Percentiles rank a stretch among this genome's conserved stretches.
phyloP scores from a whole-genome alignment of 2,329 filamentous ascomycete species.

The Aspergillus ochraceoroseus region DNA sequence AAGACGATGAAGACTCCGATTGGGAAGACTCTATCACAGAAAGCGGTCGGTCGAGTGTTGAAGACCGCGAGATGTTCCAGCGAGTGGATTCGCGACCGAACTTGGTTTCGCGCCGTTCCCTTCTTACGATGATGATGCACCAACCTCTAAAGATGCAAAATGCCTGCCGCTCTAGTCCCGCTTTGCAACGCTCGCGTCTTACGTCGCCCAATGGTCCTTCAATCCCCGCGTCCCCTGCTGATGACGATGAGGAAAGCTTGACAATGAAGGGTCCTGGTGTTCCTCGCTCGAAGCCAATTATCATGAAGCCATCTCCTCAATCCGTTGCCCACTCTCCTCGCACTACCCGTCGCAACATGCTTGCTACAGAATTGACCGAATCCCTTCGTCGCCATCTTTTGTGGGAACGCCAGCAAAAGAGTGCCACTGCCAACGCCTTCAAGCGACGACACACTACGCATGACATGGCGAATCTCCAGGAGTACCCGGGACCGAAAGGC shows the following conservation, averaged over 20 bases:
- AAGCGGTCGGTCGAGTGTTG: conserved; percentile 75
- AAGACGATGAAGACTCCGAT: conserved; percentile 61
- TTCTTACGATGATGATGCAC: conserved; percentile 84
- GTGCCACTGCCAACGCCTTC: conserved; percentile 78
- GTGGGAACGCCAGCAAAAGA: conserved; percentile 94
- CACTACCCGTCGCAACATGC: conserved; percentile 91
- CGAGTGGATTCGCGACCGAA: conserved; percentile 85
- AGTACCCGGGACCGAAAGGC: conserved; percentile 64
- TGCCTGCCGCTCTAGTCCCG: conserved; percentile 46
- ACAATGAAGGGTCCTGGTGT: conserved; percentile 57
- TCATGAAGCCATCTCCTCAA: conserved; percentile 62
- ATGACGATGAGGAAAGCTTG: conserved; percentile 60
- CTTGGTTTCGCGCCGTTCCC: conserved; percentile 75
- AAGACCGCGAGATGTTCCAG: conserved; percentile 76
- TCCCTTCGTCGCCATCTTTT: conserved; percentile 86
- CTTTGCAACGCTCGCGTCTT: conserved; percentile 52
- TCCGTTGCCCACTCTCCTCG: conserved; percentile 80
- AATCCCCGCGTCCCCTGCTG: conserved; percentile 54
- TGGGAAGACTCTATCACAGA: conserved; percentile 69
- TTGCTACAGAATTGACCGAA: conserved; percentile 88
- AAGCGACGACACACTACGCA: conserved; percentile 88
- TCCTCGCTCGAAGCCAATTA: conserved; percentile 75
- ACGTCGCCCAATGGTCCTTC: conserved; percentile 65
- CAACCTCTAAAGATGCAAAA: conserved; percentile 67
- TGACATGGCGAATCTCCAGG: conserved; percentile 80